Evolutionary conservation across 2,329 filamentous ascomycete species (phyloP).

Genomic region (Metarhizium album): DNA sequence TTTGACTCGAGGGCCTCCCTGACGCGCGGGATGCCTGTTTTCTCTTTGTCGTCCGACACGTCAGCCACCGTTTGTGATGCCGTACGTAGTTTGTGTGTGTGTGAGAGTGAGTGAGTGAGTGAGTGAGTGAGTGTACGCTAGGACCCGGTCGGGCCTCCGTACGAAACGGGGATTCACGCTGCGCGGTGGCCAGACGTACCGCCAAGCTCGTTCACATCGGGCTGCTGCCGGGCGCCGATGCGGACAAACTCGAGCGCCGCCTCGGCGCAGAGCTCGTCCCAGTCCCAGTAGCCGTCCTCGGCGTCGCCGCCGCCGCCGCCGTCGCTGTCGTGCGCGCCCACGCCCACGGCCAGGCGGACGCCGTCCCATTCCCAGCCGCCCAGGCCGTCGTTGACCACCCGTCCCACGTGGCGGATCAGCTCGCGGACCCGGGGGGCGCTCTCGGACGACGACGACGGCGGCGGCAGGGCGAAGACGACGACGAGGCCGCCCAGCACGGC

Average conservation of each 20-base stretch:
- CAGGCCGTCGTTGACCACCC: conserved; percentile 44
- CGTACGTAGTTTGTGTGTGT: no score
- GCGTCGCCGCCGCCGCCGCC: conserved; percentile 43
- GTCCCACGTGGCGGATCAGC: conserved; percentile 41
- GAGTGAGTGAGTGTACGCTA: no score
- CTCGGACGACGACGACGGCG: conserved; percentile 4
- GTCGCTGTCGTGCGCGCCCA: conserved; percentile 35
- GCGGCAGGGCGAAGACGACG: conserved; percentile 24
- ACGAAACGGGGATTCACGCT: no score
- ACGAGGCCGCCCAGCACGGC: conserved; percentile 49
- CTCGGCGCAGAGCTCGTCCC: conserved; percentile 50
- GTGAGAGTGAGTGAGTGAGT: no score
- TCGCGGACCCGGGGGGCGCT: conserved; percentile 14
- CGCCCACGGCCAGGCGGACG: conserved; percentile 47
- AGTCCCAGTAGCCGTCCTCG: no score
- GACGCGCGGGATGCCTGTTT: conserved; percentile 45
- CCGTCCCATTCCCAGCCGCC: conserved; percentile 57
- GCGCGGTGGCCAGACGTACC: no score
- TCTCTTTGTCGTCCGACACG: conserved; percentile 32
- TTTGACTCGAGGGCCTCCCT: conserved; percentile 54
- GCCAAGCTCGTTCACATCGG: conserved; percentile 45
- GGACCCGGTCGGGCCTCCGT: no score
- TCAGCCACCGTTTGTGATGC: neutral
- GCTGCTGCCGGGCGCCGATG: conserved; percentile 27
- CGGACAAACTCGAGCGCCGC: conserved; percentile 54